Evolutionary conservation across 2,329 filamentous ascomycete species (phyloP).

Genomic region (Tolypocladium ovalisporum): DNA sequence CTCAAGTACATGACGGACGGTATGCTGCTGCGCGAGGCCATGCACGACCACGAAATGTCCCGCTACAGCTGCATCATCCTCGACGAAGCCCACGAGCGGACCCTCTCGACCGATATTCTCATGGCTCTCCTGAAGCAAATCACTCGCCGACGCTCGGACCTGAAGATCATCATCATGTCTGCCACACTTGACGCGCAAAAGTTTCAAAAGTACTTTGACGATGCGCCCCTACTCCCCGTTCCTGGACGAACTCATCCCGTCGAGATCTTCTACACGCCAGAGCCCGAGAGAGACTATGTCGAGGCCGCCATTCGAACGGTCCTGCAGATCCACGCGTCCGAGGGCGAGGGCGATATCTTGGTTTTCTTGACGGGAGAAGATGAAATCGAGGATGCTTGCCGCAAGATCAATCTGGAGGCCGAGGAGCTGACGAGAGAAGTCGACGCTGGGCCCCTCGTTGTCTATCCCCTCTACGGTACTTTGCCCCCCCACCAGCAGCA

Average conservation of each 20-base stretch:
- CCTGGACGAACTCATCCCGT: slow-evolving; percentile 93
- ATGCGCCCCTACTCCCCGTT: slow-evolving; percentile 85
- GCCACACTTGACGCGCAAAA: slow-evolving; percentile 96
- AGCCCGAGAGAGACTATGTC: slow-evolving; percentile 92
- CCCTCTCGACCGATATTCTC: slow-evolving; percentile 90
- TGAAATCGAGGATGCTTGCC: slow-evolving; percentile 92
- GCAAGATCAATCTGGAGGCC: slow-evolving; percentile 81
- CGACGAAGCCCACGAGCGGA: slow-evolving; percentile 96
- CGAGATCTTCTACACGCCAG: slow-evolving; percentile 96
- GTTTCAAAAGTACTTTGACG: slow-evolving; percentile 94
- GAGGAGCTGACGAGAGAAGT: slow-evolving; percentile 89
- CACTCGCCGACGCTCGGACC: slow-evolving; percentile 66
- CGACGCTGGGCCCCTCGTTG: slow-evolving; percentile 76
- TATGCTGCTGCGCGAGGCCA: slow-evolving; percentile 93
- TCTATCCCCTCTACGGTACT: slow-evolving; percentile 91
- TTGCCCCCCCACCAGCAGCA: slow-evolving; percentile 90
- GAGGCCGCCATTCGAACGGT: slow-evolving; percentile 92
- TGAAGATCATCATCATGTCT: slow-evolving; percentile 99
- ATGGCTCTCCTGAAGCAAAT: slow-evolving; percentile 96
- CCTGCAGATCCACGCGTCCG: slow-evolving; percentile 88
- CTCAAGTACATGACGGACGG: slow-evolving; percentile 99
- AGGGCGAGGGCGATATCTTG: slow-evolving; percentile 84
- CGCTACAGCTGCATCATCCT: slow-evolving; percentile 97
- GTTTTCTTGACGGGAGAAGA: slow-evolving; percentile 96
- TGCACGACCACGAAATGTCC: slow-evolving; percentile 85